Percentiles rank a stretch among this genome's conserved stretches.
Evolutionary conservation across 257 asterid species (phyloP).

Genomic region (Cynanchum wilfordii): DNA sequence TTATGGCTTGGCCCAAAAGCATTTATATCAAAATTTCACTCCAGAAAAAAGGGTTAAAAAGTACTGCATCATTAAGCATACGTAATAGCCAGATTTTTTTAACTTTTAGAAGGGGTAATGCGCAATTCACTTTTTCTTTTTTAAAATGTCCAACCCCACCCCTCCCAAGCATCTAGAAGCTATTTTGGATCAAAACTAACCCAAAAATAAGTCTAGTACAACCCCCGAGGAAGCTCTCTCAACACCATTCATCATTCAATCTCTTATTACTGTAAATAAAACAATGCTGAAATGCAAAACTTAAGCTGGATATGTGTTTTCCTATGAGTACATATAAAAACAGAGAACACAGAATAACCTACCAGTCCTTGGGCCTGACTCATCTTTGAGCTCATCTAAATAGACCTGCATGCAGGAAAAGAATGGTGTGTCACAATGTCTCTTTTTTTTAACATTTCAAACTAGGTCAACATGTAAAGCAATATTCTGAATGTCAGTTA

Average conservation of each 20-base stretch:
- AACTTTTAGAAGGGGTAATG: background rate
- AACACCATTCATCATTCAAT: background rate
- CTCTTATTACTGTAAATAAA: background rate
- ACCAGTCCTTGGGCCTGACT: conserved; percentile 54
- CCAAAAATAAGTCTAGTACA: background rate
- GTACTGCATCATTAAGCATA: background rate
- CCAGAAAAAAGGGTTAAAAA: background rate
- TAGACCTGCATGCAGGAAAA: conserved; percentile 45
- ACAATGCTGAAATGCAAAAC: background rate
- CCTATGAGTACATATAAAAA: background rate
- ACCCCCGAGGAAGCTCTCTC: background rate
- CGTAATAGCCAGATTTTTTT: background rate
- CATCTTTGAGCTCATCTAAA: conserved; percentile 57
- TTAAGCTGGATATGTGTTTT: background rate
- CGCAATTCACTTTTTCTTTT: background rate
- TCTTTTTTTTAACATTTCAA: background rate
- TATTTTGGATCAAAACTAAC: no score
- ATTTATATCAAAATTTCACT: background rate
- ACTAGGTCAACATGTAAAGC: background rate
- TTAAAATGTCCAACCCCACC: no score
- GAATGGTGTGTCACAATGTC: background rate
- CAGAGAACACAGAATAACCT: conserved; percentile 20
- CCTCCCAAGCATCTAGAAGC: no score
- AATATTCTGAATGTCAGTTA: background rate
- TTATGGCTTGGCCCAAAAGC: background rate